Evolutionary conservation across 495 filamentous ascomycete genomes (phyloP).

Genomic region (Lasiosphaeris hirsuta): DNA sequence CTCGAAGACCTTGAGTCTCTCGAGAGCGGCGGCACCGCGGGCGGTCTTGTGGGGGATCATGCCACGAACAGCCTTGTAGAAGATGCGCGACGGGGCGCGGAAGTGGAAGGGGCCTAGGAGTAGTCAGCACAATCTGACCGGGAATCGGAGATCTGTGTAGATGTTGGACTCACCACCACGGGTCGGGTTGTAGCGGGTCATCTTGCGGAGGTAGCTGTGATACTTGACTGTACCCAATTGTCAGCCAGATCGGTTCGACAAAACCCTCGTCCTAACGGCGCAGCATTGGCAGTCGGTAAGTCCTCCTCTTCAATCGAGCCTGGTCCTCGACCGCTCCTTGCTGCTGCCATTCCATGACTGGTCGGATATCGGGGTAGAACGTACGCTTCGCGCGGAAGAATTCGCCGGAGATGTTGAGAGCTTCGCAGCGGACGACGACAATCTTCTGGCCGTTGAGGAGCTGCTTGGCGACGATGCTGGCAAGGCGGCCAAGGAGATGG

Average conservation of each 20-base stretch:
- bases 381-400: conserved; percentile 99
- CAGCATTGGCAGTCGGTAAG: not conserved
- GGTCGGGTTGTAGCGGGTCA: conserved; percentile 98
- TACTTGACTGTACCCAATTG: conserved; percentile 82
- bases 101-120: conserved; percentile 92
- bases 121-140: conserved; percentile 37
- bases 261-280: conserved; percentile 3
- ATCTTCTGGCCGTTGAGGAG: conserved; percentile 99
- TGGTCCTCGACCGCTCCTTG: not conserved
- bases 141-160: conserved; percentile 10
- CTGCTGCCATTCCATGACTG: conserved; percentile 10
- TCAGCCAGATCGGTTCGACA: conserved; percentile 24
- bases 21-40: conserved; percentile 91
- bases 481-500: conserved; percentile 97
- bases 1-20: conserved; percentile 99
- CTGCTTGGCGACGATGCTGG: conserved; percentile 98
- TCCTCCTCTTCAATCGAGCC: conserved; percentile 6
- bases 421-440: conserved; percentile 97
- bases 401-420: conserved; percentile 99
- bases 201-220: conserved; percentile 98
- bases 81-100: conserved; percentile 96
- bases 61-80: conserved; percentile 99
- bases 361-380: conserved; percentile 42
- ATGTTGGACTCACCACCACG: conserved; percentile 72
- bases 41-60: conserved; percentile 99